Percentiles rank a stretch among this genome's conserved stretches.
Evolutionary conservation across 1,139 yeast species (phyloP).

Genomic region (Hansenula lynferdii): DNA sequence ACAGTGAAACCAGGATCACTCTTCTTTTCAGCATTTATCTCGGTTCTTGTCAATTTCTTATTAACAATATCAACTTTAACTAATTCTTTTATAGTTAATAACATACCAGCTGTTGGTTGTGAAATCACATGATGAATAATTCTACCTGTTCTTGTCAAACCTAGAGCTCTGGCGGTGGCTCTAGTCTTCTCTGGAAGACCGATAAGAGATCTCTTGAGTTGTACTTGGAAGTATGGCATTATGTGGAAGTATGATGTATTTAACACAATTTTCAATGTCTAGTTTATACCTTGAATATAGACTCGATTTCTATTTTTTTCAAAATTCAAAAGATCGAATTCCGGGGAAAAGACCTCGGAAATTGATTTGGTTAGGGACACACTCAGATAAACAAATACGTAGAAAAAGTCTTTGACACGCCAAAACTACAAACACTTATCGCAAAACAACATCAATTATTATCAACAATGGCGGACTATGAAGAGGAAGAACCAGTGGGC

Average conservation of each 20-base stretch:
- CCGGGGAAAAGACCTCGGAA: not conserved
- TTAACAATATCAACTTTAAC: slow-evolving; percentile 80
- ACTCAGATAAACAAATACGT: not conserved
- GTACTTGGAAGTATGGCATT: slow-evolving; percentile 56
- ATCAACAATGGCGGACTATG: not conserved
- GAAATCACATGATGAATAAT: slow-evolving; percentile 69
- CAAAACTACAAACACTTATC: no score
- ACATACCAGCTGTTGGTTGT: slow-evolving; percentile 81
- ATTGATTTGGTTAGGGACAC: not conserved
- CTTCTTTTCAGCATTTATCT: slow-evolving; percentile 55
- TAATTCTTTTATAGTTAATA: slow-evolving; percentile 79
- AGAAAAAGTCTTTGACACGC: no score
- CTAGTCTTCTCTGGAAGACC: slow-evolving; percentile 74
- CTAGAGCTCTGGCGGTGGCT: slow-evolving; percentile 65
- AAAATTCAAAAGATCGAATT: not conserved
- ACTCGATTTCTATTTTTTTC: not conserved
- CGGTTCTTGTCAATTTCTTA: slow-evolving; percentile 39
- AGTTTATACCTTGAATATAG: not conserved
- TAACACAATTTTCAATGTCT: not conserved
- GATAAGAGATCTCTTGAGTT: slow-evolving; percentile 76
- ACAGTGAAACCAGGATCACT: slow-evolving; percentile 58
- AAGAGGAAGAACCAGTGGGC: slow-evolving; percentile 3
- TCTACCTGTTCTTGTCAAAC: slow-evolving; percentile 70
- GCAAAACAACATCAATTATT: not conserved
- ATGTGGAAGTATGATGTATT: not conserved